phyloP scores from a whole-genome alignment of 2,329 filamentous ascomycete genomes.

The Ploettnerulaceae sp. region DNA sequence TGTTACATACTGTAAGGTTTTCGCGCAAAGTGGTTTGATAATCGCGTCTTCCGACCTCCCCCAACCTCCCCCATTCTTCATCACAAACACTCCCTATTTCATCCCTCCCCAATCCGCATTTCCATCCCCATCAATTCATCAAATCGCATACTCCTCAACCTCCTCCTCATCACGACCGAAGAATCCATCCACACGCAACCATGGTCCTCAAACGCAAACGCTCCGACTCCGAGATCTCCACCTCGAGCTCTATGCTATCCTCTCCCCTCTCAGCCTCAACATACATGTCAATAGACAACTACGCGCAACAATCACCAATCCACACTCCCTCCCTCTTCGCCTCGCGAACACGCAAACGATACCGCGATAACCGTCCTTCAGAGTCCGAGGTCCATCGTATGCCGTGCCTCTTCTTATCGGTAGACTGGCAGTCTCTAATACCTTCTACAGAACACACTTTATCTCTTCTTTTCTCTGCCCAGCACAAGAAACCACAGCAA shows the following conservation, averaged over 20 bases:
- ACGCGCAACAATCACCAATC: constrained; percentile 26
- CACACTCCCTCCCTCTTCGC: constrained; percentile 42
- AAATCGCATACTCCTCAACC: not conserved
- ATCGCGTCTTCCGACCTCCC: constrained; percentile 7
- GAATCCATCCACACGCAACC: constrained; percentile 1
- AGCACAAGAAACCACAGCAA: constrained; percentile 36
- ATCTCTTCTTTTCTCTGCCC: constrained; percentile 53
- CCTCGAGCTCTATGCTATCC: constrained; percentile 42
- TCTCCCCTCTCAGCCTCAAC: constrained; percentile 33
- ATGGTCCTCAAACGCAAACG: constrained; percentile 62
- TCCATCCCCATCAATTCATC: not conserved
- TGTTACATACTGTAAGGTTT: no score
- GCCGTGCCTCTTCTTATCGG: constrained; percentile 6
- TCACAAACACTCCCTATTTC: not conserved
- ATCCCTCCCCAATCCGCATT: no score
- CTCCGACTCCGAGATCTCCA: constrained; percentile 53
- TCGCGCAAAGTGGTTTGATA: no score
- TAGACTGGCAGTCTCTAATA: constrained; percentile 14
- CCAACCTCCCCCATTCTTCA: not conserved
- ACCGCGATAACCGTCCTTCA: constrained; percentile 54
- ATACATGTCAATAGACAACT: constrained; percentile 35
- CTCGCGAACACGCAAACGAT: constrained; percentile 57
- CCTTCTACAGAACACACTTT: constrained; percentile 44
- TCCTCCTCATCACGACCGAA: not conserved
- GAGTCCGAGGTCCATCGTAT: constrained; percentile 41